These are phyloP conservation scores for Hygrophorus pudorinus DNA, from an alignment of 768 basidiomycete species.

Conservation along the genomic window DNA sequence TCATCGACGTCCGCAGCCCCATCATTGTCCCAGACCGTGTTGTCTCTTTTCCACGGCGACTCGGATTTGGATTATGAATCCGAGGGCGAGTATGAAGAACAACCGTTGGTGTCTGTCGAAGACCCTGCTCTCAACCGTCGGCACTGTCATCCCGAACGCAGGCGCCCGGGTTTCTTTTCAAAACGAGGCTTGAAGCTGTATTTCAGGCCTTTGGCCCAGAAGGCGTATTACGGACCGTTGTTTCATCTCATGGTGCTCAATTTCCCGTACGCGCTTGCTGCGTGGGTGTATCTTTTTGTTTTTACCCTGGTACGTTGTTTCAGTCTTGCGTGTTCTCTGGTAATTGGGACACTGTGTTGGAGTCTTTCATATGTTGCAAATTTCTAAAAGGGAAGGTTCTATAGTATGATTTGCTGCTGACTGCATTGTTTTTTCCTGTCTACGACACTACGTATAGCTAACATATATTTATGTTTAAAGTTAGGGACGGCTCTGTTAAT, in stretches of 20 bases:
- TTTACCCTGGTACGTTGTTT: constrained; percentile 61
- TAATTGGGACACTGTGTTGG: no score
- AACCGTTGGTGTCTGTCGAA: constrained; percentile 7
- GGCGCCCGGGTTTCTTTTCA: constrained; percentile 19
- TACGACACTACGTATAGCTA: background rate
- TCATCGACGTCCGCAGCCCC: constrained; percentile 44
- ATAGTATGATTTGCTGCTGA: no score
- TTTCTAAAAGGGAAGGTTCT: no score
- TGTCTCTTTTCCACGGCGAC: constrained; percentile 53
- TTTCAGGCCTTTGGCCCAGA: constrained; percentile 48
- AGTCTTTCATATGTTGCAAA: no score
- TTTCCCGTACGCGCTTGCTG: constrained; percentile 68
- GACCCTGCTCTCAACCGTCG: constrained; percentile 6
- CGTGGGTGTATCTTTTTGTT: constrained; percentile 73
- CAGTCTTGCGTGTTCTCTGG: constrained; percentile 1
- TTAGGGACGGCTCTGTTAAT: constrained; percentile 74
- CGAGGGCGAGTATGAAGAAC: constrained; percentile 15
- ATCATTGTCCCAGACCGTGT: constrained; percentile 57
- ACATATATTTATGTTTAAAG: constrained; percentile 23
- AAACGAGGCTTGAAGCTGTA: constrained; percentile 40
- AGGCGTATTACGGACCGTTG: constrained; percentile 53
- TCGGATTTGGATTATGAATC: constrained; percentile 21
- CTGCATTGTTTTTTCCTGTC: no score
- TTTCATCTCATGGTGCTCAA: constrained; percentile 67
- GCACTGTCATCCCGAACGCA: constrained; percentile 1